Conservation (phyloP, 495 filamentous ascomycete genomes). For the Xylaria acuta region DNA sequence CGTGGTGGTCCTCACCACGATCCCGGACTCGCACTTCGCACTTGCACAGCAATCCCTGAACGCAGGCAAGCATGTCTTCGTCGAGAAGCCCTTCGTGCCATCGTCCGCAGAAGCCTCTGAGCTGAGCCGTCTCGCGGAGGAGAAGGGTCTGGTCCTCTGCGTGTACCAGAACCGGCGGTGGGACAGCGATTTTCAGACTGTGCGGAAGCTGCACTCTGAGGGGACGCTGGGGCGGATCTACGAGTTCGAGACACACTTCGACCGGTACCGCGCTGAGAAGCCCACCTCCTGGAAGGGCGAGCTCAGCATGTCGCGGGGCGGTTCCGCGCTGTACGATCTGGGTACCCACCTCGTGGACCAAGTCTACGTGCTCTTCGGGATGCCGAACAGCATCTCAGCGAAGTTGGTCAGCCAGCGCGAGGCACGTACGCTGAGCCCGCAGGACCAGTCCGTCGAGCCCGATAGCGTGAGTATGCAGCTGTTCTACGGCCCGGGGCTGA, state of each 20-base stretch:
- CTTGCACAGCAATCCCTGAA: conserved; percentile 71
- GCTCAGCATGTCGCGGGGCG: conserved; percentile 65
- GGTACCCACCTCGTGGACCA: conserved; percentile 88
- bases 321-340: conserved; percentile 80
- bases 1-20: conserved; percentile 76
- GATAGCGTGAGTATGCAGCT: conserved; percentile 74
- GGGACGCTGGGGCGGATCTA: conserved; percentile 69
- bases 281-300: conserved; percentile 70
- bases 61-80: conserved; percentile 81
- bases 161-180: conserved; percentile 91
- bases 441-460: conserved; percentile 63
- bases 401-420: conserved; percentile 72
- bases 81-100: conserved; percentile 90
- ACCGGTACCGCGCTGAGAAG: conserved; percentile 70
- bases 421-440: conserved; percentile 43
- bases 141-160: conserved; percentile 67
- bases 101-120: conserved; percentile 72
- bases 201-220: conserved; percentile 65
- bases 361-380: conserved; percentile 76
- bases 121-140: conserved; percentile 69
- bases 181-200: conserved; percentile 84
- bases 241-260: conserved; percentile 86
- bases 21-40: conserved; percentile 75
- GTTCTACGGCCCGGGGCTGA: conserved; percentile 63
- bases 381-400: conserved; percentile 71